Conservation (phyloP, 257 asterid genomes). For the Nicotiana benthamiana region DNA sequence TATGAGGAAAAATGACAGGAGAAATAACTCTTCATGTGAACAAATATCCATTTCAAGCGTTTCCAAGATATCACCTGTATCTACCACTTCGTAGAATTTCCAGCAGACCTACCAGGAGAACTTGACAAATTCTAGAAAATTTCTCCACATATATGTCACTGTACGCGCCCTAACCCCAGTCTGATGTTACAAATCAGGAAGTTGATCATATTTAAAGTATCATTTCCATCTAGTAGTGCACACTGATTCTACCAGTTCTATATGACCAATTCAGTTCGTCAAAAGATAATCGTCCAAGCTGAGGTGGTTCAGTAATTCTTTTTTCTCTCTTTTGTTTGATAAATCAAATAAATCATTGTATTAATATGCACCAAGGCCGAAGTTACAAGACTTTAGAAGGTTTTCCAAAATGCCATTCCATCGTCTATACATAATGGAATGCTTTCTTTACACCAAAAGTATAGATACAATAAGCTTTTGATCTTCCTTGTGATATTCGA, state of each 20-base stretch:
- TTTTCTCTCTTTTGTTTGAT: not conserved
- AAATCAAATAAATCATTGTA: constrained; percentile 8
- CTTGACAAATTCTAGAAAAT: constrained; percentile 2
- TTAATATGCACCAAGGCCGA: constrained; percentile 7
- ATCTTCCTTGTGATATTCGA: not conserved
- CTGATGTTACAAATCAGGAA: not conserved
- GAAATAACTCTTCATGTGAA: not conserved
- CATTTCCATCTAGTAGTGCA: not conserved
- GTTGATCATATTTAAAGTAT: not conserved
- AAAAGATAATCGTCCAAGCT: not conserved
- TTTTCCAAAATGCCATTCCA: not conserved
- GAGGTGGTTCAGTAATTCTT: not conserved
- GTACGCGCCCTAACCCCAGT: not conserved
- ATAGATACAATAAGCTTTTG: constrained; percentile 1
- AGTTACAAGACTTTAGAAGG: constrained; percentile 1
- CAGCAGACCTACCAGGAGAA: not conserved
- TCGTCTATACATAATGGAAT: constrained; percentile 6
- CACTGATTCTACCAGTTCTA: not conserved
- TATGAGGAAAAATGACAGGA: not conserved
- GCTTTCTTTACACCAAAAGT: constrained; percentile 7
- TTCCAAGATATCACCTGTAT: not conserved
- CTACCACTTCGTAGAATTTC: not conserved
- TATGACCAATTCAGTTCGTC: not conserved
- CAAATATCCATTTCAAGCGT: not conserved
- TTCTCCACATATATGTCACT: not conserved